Conservation (phyloP, 2,329 filamentous ascomycete species). For the Pseudogymnoascus sp. region DNA sequence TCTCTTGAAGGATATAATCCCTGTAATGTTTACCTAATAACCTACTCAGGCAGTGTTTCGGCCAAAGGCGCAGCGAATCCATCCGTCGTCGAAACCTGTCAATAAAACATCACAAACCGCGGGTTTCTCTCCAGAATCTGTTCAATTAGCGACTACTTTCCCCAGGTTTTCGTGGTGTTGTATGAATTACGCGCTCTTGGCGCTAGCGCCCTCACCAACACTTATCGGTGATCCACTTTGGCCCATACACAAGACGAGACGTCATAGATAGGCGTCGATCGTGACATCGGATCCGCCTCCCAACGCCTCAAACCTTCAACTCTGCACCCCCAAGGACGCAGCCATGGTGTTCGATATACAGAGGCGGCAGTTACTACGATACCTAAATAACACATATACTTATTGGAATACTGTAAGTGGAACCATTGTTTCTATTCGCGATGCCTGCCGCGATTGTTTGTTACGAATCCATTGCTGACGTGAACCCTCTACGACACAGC, state of each 20-base stretch:
- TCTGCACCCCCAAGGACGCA: slow-evolving; percentile 1
- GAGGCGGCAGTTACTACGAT: slow-evolving; percentile 54
- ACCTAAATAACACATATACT: slow-evolving; percentile 65
- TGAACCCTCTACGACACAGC: slow-evolving; percentile 46
- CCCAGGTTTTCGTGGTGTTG: neutral
- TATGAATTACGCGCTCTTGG: neutral
- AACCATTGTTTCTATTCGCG: slow-evolving; percentile 9
- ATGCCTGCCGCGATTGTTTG: slow-evolving; percentile 8
- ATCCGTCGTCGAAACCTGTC: neutral
- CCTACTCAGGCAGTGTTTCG: neutral
- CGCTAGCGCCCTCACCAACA: neutral
- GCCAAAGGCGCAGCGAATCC: neutral
- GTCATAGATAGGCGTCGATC: slow-evolving; percentile 9
- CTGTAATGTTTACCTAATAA: slow-evolving; percentile 6
- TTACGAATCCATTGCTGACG: slow-evolving; percentile 9
- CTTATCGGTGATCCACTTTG: slow-evolving; percentile 2
- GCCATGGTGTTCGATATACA: slow-evolving; percentile 52
- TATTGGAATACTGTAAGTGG: slow-evolving; percentile 64
- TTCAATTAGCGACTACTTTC: neutral
- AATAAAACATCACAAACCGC: neutral
- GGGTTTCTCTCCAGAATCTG: neutral
- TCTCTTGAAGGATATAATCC: neutral
- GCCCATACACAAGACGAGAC: neutral
- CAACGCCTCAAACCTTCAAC: slow-evolving; percentile 1
- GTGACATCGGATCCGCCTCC: slow-evolving; percentile 2